A percentile compares a stretch with the other conserved stretches of the same genome.
Evolutionary conservation across 371 early-diverging fungal species (phyloP).

Genomic region (Lichtheimia ornata): DNA sequence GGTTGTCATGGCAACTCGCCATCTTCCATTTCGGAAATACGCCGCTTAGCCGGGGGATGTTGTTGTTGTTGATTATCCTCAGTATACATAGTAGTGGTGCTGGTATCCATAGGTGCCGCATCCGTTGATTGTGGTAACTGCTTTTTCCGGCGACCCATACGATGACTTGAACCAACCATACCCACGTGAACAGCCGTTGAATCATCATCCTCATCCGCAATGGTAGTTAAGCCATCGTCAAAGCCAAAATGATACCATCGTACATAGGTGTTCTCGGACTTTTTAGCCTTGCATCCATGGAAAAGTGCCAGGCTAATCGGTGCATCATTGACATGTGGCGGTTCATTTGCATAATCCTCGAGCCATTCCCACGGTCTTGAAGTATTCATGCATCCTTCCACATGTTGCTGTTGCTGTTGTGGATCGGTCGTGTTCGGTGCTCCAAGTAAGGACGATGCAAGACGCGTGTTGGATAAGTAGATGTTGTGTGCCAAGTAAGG

Average conservation of each 20-base stretch:
- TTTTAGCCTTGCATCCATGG: constrained; percentile 36
- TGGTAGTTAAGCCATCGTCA: constrained; percentile 14
- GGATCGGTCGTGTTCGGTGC: constrained; percentile 23
- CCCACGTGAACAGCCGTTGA: constrained; percentile 1
- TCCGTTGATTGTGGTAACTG: neutral
- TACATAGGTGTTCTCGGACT: constrained; percentile 37
- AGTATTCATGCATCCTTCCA: constrained; percentile 43
- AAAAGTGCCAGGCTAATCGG: constrained; percentile 44
- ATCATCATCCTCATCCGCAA: constrained; percentile 12
- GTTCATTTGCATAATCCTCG: constrained; percentile 56
- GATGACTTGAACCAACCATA: constrained; percentile 8
- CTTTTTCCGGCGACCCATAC: constrained; percentile 2
- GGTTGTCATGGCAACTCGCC: constrained; percentile 18
- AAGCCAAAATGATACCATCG: constrained; percentile 51
- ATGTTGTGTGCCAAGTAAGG: constrained; percentile 63
- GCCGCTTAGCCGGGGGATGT: neutral
- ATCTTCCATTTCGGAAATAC: constrained; percentile 17
- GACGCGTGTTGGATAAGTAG: constrained; percentile 48
- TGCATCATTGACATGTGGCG: constrained; percentile 49
- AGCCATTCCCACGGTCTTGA: constrained; percentile 69
- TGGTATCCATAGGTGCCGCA: neutral
- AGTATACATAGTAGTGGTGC: neutral
- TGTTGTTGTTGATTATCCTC: constrained; percentile 8
- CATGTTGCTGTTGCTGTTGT: constrained; percentile 44
- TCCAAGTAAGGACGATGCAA: constrained; percentile 17